Evolutionary conservation across 73 alveolate species (phyloP), one percentile per base, ranked within the genome.

Genomic region (Urostyla sp.): DNA sequence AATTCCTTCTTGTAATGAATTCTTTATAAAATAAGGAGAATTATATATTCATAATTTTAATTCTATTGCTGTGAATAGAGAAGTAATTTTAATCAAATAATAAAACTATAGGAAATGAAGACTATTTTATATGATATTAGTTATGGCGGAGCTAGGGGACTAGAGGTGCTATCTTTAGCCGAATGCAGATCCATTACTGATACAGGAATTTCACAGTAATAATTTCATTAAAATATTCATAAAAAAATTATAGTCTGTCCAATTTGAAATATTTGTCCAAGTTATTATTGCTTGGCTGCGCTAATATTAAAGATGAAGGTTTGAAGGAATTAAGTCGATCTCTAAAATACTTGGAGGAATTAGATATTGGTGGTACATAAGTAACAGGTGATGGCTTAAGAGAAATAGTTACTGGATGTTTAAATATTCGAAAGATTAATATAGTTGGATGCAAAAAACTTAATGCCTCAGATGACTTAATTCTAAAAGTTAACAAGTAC

Each of bases 171-270:
- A 6, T 87, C 94, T 11, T 24, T 87, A 21, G 80, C 89, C 34
- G 94, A 87, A 48, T 87, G 94, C 75, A 79, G 74, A 43, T 48
- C 44, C 24, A 48, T 87, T 24, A 53, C 57, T 34, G 84, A 83
- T 37, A 16, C 84, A 21, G 91, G 91, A 46, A 72, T 87, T 24
- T 20, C 49, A 27, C 74, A 66, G 73, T 49, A 67, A 72, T 60
- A 20, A 16, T 1, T 30, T 38, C 0, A 21, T 38, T 2, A 27
- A 6, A 3, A 43, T 20, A 13, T 21, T 37, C 26, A 18, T 23
- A 20, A 23, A n/a, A n/a, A n/a, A n/a, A n/a, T n/a, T n/a, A 18
- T 53, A 75, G 76, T 46, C 31, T 80, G 76, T 18, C 35, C 27
- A 32, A 59, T n/a, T 53, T 58, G 52, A 74, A 60, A 31, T 60